These are phyloP conservation scores for Trichoderma harzianum DNA, from an alignment of 2,329 filamentous ascomycete species.

Conservation along the genomic window DNA sequence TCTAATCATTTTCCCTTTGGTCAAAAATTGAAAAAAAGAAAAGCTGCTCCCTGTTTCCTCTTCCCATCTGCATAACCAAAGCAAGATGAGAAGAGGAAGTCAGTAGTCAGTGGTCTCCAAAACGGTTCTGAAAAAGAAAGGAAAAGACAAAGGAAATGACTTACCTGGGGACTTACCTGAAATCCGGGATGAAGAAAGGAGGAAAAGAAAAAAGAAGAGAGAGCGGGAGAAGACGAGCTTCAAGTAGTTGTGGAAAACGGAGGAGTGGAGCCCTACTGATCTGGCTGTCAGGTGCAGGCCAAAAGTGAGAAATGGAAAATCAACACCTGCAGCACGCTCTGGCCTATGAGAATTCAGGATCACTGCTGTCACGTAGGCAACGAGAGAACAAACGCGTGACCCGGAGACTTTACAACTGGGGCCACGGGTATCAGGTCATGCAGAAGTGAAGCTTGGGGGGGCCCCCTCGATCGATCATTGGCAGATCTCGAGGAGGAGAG, in stretches of 20 bases:
- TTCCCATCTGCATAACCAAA: not conserved
- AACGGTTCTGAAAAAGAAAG: not conserved
- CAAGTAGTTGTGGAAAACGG: not conserved
- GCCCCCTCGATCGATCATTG: not conserved
- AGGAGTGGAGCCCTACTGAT: conserved; percentile 6
- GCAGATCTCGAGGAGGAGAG: not conserved
- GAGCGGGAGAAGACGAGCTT: not conserved
- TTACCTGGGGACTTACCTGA: not conserved
- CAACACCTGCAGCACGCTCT: not conserved
- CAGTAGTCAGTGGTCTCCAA: not conserved
- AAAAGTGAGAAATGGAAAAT: not conserved
- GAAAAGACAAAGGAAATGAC: not conserved
- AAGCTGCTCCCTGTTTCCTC: not conserved
- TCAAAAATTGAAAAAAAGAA: not conserved
- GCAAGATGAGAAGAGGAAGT: not conserved
- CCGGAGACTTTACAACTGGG: not conserved
- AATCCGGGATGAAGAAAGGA: not conserved
- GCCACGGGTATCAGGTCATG: not conserved
- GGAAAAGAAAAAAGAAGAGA: conserved; percentile 3
- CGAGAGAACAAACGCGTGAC: not conserved
- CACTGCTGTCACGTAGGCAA: not conserved
- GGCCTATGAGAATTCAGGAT: conserved; percentile 13
- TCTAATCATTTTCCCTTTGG: conserved; percentile 2
- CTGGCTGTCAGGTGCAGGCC: not conserved
- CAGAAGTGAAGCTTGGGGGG: not conserved